Evolutionary conservation across 169 alveolate species (phyloP).

Genomic region (Eimeria sp.): DNA sequence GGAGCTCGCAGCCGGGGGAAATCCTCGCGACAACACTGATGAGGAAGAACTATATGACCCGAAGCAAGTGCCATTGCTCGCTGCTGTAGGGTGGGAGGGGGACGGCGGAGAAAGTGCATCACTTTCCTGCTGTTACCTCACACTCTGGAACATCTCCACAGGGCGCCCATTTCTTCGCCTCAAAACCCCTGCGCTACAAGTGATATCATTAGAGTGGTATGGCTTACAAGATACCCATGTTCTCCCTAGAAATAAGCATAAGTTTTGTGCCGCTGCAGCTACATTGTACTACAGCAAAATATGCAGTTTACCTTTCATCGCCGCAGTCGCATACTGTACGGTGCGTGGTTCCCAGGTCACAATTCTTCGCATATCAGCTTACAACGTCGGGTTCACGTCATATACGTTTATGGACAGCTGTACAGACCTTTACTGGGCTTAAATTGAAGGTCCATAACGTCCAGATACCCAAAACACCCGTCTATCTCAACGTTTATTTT

Average conservation of each 20-base stretch:
- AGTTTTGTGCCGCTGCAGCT: neutral
- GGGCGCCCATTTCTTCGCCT: conserved; percentile 47
- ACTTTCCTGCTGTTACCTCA: conserved; percentile 43
- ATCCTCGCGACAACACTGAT: neutral
- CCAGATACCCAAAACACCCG: neutral
- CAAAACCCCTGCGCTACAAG: conserved; percentile 63
- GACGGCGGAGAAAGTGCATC: conserved; percentile 62
- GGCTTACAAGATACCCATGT: neutral
- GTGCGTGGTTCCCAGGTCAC: conserved; percentile 10
- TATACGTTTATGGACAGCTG: conserved; percentile 60
- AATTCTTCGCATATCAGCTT: conserved; percentile 51
- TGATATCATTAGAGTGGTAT: conserved; percentile 43
- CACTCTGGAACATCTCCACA: conserved; percentile 59
- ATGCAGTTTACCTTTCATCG: neutral
- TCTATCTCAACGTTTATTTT: neutral
- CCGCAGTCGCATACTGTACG: neutral
- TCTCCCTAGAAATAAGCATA: neutral
- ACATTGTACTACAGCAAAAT: neutral
- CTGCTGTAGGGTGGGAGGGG: conserved; percentile 76
- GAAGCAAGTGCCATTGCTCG: conserved; percentile 57
- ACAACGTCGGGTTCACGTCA: conserved; percentile 73
- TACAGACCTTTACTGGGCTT: conserved; percentile 65
- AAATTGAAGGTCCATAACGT: conserved; percentile 35
- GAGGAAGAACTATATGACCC: conserved; percentile 34
- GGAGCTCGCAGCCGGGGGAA: neutral